Base-by-base conservation (phyloP, 148 eudicot species). In the Spergularia marina region DNA sequence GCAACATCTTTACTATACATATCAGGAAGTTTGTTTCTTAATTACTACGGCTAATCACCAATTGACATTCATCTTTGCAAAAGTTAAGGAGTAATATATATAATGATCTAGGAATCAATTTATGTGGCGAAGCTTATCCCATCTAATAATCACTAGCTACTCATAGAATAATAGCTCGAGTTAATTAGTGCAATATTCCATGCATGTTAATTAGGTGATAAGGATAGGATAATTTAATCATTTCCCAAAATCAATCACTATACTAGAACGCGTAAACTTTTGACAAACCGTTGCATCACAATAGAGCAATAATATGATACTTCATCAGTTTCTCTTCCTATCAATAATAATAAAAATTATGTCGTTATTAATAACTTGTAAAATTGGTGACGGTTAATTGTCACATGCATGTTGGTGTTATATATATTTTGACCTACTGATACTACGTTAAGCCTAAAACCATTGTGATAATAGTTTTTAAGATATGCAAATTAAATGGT, bases 81-180 rank as follows among this genome's bases (percentile, higher is more conserved):
- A 23, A 47, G 56, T 13, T 57, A 23, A 12, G 51, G 53, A 16
- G 47, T 73, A 2, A 75, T 34, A 6, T 8, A 41, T 0, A 23
- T 67, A 67, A 56, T 53, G 39, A 41, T 25, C 16, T 47, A n/a
- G 18, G 73, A 59, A 76, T 69, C 68, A 30, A 55, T 69, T 59
- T 71, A 55, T 68, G 79, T 68, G 79, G 79, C 73, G 21, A 44
- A 68, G 74, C 25, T 60, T 68, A 41, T 70, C 47, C 53, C 58
- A n/a, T 51, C 49, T 44, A 44, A 44, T 44, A 6, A 44, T 6
- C 8, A 41, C 59, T 61, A 76, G 68, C 18, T 59, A 69, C 47
- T 76, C 23, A 14, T 56, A 17, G 73, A 58, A 57, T 40, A 30
- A 30, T 30, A 30, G 36, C 36, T 30, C 36, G 4, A 30, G 36